These are phyloP conservation scores for Avena atlantica DNA, from an alignment of 176 grass and related monocot species.

Conservation along the genomic window DNA sequence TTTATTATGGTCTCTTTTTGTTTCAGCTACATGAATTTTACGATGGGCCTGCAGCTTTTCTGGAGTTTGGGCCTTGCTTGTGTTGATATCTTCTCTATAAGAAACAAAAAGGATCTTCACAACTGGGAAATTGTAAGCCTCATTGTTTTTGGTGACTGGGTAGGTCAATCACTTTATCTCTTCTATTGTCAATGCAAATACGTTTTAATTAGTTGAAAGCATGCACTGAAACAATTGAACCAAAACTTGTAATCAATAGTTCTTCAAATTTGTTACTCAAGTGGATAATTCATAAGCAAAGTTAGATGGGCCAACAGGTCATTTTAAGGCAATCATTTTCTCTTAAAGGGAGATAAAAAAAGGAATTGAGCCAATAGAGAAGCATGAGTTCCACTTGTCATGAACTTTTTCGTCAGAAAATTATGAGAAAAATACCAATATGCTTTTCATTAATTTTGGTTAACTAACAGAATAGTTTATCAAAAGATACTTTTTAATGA, in stretches of 20 bases:
- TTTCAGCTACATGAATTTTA: background rate
- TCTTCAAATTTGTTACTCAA: background rate
- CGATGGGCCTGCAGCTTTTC: background rate
- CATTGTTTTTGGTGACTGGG: background rate
- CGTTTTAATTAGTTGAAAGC: background rate
- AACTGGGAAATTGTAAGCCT: background rate
- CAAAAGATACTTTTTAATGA: background rate
- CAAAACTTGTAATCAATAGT: background rate
- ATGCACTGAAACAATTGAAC: background rate
- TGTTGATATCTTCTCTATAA: background rate
- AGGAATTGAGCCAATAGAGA: background rate
- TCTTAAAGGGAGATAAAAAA: background rate
- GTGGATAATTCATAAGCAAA: too few species aligned
- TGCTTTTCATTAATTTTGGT: background rate
- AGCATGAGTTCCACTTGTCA: background rate
- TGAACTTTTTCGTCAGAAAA: background rate
- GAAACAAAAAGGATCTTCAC: slow-evolving; percentile 10
- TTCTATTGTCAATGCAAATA: background rate
- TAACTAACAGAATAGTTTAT: background rate
- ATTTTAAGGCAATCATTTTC: background rate
- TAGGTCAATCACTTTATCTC: background rate
- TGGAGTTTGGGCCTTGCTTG: slow-evolving; percentile 9
- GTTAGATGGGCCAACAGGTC: background rate
- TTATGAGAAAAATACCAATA: background rate
- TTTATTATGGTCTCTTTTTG: background rate